Percentiles rank a stretch among this genome's conserved stretches.
phyloP scores from a whole-genome alignment of 257 asterid species.

The Cinchona pubescens region DNA sequence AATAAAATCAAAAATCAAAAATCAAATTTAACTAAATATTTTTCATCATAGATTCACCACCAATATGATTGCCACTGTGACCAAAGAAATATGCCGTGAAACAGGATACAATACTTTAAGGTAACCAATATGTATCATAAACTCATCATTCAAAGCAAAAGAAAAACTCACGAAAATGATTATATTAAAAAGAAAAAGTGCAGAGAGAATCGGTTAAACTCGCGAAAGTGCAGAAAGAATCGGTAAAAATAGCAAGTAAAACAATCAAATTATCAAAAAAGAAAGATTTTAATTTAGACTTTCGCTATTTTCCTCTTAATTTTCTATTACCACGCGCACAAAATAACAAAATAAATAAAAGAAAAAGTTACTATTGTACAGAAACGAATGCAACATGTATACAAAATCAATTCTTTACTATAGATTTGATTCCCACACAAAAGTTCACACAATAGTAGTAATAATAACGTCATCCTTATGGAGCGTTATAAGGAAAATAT shows the following conservation, averaged over 20 bases:
- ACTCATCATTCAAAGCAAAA: not conserved
- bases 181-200: no score
- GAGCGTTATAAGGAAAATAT: constrained; percentile 3
- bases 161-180: not conserved
- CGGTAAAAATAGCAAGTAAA: no score
- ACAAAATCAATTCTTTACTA: not conserved
- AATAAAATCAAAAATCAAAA: no score
- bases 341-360: no score
- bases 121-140: not conserved
- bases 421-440: not conserved
- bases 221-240: no score
- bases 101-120: not conserved
- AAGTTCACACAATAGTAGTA: constrained; percentile 3
- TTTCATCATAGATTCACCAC: no score
- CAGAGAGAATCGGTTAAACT: no score
- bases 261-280: no score
- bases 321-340: no score
- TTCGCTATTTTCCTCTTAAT: no score
- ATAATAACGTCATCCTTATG: not conserved
- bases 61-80: not conserved
- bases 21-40: no score
- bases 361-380: not conserved
- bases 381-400: not conserved
- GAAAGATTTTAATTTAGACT: no score
- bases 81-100: not conserved